phyloP scores from a whole-genome alignment of 805 yeast species.

The Saccharomycopsis fibuligera region DNA sequence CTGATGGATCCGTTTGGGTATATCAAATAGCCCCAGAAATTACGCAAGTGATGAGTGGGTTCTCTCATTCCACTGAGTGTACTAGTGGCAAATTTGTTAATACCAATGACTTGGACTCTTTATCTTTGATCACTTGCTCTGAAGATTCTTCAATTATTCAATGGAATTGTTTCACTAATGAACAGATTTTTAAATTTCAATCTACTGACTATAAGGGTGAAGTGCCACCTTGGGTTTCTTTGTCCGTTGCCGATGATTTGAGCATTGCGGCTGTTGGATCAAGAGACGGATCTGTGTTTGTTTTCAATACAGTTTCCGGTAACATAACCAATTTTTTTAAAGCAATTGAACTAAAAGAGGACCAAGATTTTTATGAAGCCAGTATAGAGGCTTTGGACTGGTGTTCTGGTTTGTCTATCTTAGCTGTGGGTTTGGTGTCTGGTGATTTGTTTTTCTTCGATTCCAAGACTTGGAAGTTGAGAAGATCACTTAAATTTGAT shows the following conservation, averaged over 20 bases:
- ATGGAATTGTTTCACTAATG: slow-evolving; percentile 84
- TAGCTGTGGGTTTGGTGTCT: slow-evolving; percentile 86
- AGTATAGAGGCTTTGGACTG: slow-evolving; percentile 79
- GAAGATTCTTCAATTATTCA: slow-evolving; percentile 82
- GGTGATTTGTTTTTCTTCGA: slow-evolving; percentile 85
- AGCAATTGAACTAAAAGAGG: slow-evolving; percentile 51
- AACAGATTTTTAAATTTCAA: slow-evolving; percentile 59
- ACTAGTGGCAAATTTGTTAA: slow-evolving; percentile 74
- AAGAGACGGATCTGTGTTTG: slow-evolving; percentile 77
- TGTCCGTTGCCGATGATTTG: slow-evolving; percentile 42
- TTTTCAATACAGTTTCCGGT: slow-evolving; percentile 75
- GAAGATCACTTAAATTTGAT: slow-evolving; percentile 61
- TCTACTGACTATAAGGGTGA: slow-evolving; percentile 57
- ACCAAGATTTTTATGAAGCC: slow-evolving; percentile 54
- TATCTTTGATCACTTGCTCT: slow-evolving; percentile 63
- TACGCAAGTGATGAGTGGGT: slow-evolving; percentile 71
- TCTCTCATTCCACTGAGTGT: slow-evolving; percentile 74
- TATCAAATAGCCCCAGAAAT: slow-evolving; percentile 61
- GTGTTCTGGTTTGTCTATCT: slow-evolving; percentile 53
- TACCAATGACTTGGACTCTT: slow-evolving; percentile 48
- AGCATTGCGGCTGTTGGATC: slow-evolving; percentile 72
- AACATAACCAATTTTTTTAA: slow-evolving; percentile 58
- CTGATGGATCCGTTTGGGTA: slow-evolving; percentile 92
- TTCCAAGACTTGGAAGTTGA: slow-evolving; percentile 76
- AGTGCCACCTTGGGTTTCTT: slow-evolving; percentile 83